These are phyloP conservation scores for Ascochyta lentis DNA, from an alignment of 2,329 filamentous ascomycete species.

Conservation along the genomic window DNA sequence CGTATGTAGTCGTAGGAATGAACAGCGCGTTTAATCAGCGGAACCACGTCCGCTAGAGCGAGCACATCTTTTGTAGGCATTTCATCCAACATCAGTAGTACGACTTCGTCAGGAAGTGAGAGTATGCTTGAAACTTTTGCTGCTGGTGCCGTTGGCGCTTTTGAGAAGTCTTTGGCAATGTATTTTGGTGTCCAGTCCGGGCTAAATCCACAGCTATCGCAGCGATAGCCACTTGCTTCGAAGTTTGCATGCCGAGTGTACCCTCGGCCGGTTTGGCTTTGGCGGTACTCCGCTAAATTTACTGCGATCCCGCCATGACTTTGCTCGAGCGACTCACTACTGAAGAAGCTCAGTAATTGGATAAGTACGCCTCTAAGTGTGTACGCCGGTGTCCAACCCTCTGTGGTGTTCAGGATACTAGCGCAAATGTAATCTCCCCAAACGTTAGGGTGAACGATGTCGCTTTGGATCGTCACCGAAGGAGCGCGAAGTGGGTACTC, in stretches of 20 bases:
- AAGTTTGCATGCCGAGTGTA: not conserved
- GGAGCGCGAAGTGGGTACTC: conserved; percentile 54
- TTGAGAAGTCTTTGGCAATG: not conserved
- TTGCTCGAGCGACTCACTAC: conserved; percentile 57
- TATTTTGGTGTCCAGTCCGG: not conserved
- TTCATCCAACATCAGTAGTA: conserved; percentile 39
- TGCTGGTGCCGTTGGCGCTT: not conserved
- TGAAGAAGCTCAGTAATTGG: conserved; percentile 61
- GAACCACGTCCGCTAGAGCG: conserved; percentile 48
- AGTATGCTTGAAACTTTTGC: conserved; percentile 27
- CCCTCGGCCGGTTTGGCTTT: not conserved
- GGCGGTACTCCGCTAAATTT: conserved; percentile 31
- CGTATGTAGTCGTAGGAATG: conserved; percentile 47
- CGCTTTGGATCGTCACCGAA: conserved; percentile 50
- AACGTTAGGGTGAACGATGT: conserved; percentile 57
- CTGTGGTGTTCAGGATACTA: conserved; percentile 52
- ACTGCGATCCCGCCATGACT: conserved; percentile 30
- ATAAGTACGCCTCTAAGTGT: conserved; percentile 59
- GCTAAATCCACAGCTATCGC: not conserved
- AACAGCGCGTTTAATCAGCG: conserved; percentile 46
- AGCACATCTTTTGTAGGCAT: conserved; percentile 46
- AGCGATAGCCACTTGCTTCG: not conserved
- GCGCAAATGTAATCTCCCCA: conserved; percentile 55
- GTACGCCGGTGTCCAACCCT: conserved; percentile 59
- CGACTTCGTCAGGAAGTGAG: conserved; percentile 51